Conservation (phyloP, 257 asterid species). For the Lantana camara region DNA sequence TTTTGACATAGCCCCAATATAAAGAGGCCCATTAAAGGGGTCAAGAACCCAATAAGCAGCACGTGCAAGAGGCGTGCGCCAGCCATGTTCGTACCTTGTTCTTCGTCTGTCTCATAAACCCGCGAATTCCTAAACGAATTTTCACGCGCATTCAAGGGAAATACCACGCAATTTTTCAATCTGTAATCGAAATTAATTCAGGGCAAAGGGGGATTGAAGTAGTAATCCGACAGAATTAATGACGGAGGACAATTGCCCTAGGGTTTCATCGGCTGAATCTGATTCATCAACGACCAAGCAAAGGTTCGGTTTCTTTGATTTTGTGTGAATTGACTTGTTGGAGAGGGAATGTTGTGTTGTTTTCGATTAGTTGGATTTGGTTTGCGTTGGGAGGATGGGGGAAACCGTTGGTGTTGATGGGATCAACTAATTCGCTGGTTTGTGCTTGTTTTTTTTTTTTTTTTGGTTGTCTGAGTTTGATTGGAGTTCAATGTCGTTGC, state of each 20-base stretch:
- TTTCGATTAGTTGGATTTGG: constrained; percentile 14
- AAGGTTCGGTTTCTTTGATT: constrained; percentile 52
- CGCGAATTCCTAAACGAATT: constrained; percentile 28
- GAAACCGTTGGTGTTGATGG: neutral
- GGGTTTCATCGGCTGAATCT: constrained; percentile 68
- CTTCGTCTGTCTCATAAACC: constrained; percentile 14
- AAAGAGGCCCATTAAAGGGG: neutral
- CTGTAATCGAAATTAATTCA: constrained; percentile 8
- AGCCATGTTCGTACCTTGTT: neutral
- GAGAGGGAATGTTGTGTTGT: neutral
- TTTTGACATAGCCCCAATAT: neutral
- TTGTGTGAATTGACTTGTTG: constrained; percentile 5
- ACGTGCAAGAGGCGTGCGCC: neutral
- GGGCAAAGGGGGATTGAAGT: constrained; percentile 11
- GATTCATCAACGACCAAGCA: constrained; percentile 68
- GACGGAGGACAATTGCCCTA: constrained; percentile 70
- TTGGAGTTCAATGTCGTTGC: neutral
- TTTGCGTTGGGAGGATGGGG: neutral
- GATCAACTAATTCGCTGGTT: neutral
- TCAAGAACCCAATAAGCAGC: neutral
- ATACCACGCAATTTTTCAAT: constrained; percentile 21
- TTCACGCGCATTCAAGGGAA: neutral
- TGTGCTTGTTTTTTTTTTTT: neutral
- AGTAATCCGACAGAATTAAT: constrained; percentile 32
- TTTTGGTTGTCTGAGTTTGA: constrained; percentile 16